Evolutionary conservation across 164 flowering plant genomes (phyloP), one percentile per base, ranked within the genome.

Genomic region (Houttuynia cordata): DNA sequence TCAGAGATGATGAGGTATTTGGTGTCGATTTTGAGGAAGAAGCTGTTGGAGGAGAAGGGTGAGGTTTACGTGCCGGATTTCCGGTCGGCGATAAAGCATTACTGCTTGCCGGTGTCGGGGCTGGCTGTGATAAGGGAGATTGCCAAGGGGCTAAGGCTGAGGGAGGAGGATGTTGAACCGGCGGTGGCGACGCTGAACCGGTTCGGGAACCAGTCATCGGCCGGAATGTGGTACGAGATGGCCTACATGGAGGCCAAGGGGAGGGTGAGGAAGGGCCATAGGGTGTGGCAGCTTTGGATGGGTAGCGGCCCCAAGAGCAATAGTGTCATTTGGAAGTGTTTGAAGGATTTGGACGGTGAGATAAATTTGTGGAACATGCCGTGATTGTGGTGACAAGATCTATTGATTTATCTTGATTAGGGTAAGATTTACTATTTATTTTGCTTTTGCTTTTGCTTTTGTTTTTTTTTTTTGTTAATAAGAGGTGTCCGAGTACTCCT

Each of bases 261-360:
- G 49, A 65, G 68, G 63, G 74, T 83, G 59, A 78, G 71, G 76
- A 67, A 72, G 54, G 87, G 93, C 19, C 84, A 86, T 49, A 71
- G 37, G 67, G 80, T 86, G n/a, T 83, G 84, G 86, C 79, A 73
- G 59, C 69, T 86, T 40, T 86, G 85, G 18, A 68, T 78, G 70
- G 93, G 93, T 13, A 79, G 70, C 64, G 93, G 93, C 53, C 71
- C 73, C 15, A 86, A 86, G 68, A 76, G 84, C 50, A 74, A 18
- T 14, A 80, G 81, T 39, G 53, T 75, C 4, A 73, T 82, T 1
- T 82, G 76, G 89, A 74, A 78, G 61, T 78, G 83, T 57, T 1
- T 78, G 17, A 67, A 76, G 78, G 70, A 77, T 59, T 73, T 83
- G 40, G 12, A 49, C 4, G 76, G 63, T 0, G 84, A 81, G 65